These are phyloP conservation scores for Fusarium tricinctum DNA, from an alignment of 2,329 filamentous ascomycete genomes.

Conservation along the genomic window DNA sequence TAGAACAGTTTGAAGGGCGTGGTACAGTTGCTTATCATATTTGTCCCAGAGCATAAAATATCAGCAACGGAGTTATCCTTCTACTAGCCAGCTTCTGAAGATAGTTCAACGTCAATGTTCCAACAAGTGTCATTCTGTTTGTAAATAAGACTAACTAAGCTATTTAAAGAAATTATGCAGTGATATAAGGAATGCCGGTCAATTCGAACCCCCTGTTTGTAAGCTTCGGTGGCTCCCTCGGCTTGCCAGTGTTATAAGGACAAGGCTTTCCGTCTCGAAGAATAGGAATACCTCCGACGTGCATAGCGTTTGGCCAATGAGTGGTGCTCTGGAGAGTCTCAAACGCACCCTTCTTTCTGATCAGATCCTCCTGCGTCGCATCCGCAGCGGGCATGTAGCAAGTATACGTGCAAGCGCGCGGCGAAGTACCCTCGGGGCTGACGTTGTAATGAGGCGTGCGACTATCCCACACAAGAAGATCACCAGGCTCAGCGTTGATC, in stretches of 20 bases:
- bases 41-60: no score
- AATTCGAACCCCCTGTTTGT: neutral
- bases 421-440: conserved; percentile 1
- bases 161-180: neutral
- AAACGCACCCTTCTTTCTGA: conserved; percentile 26
- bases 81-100: no score
- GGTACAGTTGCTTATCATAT: no score
- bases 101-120: no score
- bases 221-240: conserved; percentile 1
- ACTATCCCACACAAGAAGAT: conserved; percentile 20
- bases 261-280: conserved; percentile 18
- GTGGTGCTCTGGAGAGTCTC: conserved; percentile 11
- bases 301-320: conserved; percentile 28
- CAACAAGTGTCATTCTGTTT: no score
- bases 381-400: conserved; percentile 26
- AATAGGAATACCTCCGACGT: conserved; percentile 20
- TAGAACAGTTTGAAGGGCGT: no score
- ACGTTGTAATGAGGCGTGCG: conserved; percentile 28
- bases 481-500: conserved; percentile 8
- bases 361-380: conserved; percentile 11
- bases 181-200: conserved; percentile 19
- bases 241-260: conserved; percentile 17
- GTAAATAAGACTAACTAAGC: neutral
- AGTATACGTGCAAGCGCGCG: conserved; percentile 13
- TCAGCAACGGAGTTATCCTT: no score